These are phyloP conservation scores for Claviceps spartinae DNA, from an alignment of 2,329 filamentous ascomycete genomes.

Conservation along the genomic window DNA sequence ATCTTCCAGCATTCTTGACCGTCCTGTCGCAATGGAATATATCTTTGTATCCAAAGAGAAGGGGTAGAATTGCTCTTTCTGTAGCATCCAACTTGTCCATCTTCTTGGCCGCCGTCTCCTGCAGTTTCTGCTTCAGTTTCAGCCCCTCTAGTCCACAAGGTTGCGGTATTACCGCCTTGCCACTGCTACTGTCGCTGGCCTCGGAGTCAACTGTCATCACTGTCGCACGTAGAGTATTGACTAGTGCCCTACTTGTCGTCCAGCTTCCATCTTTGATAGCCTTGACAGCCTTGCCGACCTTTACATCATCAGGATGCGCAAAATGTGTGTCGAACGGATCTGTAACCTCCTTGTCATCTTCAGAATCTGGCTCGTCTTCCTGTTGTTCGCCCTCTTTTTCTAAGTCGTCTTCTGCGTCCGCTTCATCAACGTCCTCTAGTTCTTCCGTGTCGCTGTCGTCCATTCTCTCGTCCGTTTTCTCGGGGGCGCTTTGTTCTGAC, in stretches of 20 bases:
- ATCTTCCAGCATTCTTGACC: conserved; percentile 48
- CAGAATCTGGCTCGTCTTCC: conserved; percentile 24
- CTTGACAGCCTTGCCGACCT: conserved; percentile 40
- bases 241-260: conserved; percentile 31
- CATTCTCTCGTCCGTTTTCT: neutral
- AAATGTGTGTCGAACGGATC: conserved; percentile 81
- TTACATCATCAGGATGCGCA: conserved; percentile 48
- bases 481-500: conserved; percentile 11
- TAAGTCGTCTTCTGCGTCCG: conserved; percentile 12
- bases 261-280: conserved; percentile 37
- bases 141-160: conserved; percentile 45
- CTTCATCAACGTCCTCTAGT: conserved; percentile 12
- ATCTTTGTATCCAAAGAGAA: conserved; percentile 74
- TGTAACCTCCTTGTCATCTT: conserved; percentile 37
- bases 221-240: conserved; percentile 35
- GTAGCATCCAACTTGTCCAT: conserved; percentile 44
- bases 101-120: conserved; percentile 37
- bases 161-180: conserved; percentile 17
- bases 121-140: conserved; percentile 49
- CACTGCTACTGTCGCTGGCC: neutral
- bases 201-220: conserved; percentile 31
- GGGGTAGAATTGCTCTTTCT: conserved; percentile 52
- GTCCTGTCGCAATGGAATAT: conserved; percentile 63
- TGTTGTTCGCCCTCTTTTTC: conserved; percentile 7
- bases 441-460: conserved; percentile 28